Evolutionary conservation across 139 green algal genomes (phyloP), one percentile per base, ranked within the genome.

Genomic region (Nannochloris sp.): DNA sequence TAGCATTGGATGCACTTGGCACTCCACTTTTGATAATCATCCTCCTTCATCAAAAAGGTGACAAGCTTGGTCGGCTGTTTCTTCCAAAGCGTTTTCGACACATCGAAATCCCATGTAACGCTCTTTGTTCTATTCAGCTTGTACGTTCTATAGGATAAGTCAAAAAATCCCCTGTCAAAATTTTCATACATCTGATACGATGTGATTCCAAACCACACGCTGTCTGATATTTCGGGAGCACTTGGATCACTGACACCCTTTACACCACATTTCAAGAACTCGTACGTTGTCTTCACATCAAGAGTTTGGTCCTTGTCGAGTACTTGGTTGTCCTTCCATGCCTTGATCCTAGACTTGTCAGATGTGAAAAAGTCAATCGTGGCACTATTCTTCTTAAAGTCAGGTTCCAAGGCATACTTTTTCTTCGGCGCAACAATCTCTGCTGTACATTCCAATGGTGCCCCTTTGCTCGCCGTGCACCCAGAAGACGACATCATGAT

Each of bases 31-130:
- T 44, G 20, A 51, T 64, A 64, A 33, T 3, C 58, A 51, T 16
- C 14, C 30, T 64, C 58, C 12, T 9, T 29, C 58, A 64, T 64
- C 58, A 64, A 51, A 28, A 64, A 49, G 20, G 58, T 44, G 46
- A 53, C 46, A 23, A 53, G 46, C 46, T 29, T 64, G 20, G 25
- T 31, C 20, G n/a, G 40, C 20, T 23, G 20, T 5, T 56, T 29
- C 1, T 50, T 51, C 0, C 43, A 20, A 50, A 64, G 29, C 12
- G 40, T 49, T 50, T 11, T 64, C 11, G 58, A n/a, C 6, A 64
- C 58, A 50, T 50, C 23, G 12, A 64, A 29, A 28, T 29, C 0
- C 58, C 58, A 64, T 29, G 10, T 25, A 8, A 51, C 14, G 25
- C 58, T 16, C n/a, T 28, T 49, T 9, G 25, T 17, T 16, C 56